Base-by-base conservation (phyloP, 495 filamentous ascomycete genomes). In the Hypoxylon trugodes region DNA sequence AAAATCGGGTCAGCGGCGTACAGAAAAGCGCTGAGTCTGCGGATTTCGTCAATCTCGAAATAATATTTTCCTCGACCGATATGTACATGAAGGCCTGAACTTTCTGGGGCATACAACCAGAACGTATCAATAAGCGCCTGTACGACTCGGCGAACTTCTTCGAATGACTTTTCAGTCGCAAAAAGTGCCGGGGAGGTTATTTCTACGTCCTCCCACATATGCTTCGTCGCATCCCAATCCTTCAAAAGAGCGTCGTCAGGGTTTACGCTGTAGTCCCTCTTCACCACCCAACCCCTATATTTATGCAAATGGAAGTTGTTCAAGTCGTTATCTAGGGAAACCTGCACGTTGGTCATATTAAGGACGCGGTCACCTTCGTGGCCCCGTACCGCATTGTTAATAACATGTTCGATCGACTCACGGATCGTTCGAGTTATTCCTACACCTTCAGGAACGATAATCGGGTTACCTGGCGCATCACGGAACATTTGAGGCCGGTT, bases 1-100 rank as follows among this genome's bases (percentile, higher is more conserved):
- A 68, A 4, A n/a, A 64, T 51, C 2, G 65, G 65, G 24, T 68
- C 65, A 12, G 59, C 65, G 22, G 53, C 53, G n/a, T 41, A 64
- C 16, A 68, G 38, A 18, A 68, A 58, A 24, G 65, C 40, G 0
- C 25, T 54, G 10, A 64, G 54, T 4, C 42, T 30, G 4, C 65
- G 59, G 8, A 63, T 26, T 15, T 68, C 16, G 1, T 8, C 1
- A 4, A 60, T 13, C 2, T 53, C 53, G 7, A 63, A 51, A 25
- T 16, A 59, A 4, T 50, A 26, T 10, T 10, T 54, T 13, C 65
- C 59, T 16, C 58, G n/a, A 10, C 59, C 59, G n/a, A 53, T 58
- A n/a, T 63, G 65, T 4, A 68, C 19, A 26, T 63, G 65, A 4
- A 68, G 16, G 4, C 59, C 65, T 1, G 52, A 25, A 1, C 12